Evolutionary conservation across 2,329 filamentous ascomycete genomes (phyloP), one percentile per base, ranked within the genome.

Genomic region (Alternaria postmessia): DNA sequence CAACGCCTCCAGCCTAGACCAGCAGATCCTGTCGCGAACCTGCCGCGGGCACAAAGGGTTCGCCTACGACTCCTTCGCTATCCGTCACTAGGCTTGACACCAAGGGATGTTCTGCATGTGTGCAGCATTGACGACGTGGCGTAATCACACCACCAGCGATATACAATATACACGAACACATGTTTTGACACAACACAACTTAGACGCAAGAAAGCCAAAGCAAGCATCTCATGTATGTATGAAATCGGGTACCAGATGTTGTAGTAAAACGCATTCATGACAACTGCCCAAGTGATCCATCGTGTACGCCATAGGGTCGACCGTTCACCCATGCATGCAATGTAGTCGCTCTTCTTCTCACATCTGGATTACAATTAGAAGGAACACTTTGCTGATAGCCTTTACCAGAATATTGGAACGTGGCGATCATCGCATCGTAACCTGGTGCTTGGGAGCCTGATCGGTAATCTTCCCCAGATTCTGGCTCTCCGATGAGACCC

Each of bases 401-500:
- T 9, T 47, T 20, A 24, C 51, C 51, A 48, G 43, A 3, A 52
- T 12, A 30, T 39, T 36, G 46, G 51, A 20, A 52, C n/a, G 53
- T 39, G 60, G 44, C 53, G 57, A 65, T 63, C 57, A 49, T 61
- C 16, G 38, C 28, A 46, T 57, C 46, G n/a, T 46, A 56, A 55
- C 62, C 62, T 34, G 62, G 62, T 61, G 42, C 57, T 63, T 63
- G 62, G 62, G 42, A 62, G 41, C 48, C 48, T n/a, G 26, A 51
- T 34, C 42, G 56, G 30, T 48, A 34, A n/a, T 38, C 44, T 49
- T 41, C 30, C 47, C 51, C 39, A 38, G 48, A 41, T 41, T 51
- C 11, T 46, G 26, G 18, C 26, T 28, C 22, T 39, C 32, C 24
- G 9, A 44, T 2, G 9, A 20, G 36, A 39, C 36, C n/a, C 18